Evolutionary conservation across 768 basidiomycete genomes (phyloP).

Genomic region (Lentinus brumalis): DNA sequence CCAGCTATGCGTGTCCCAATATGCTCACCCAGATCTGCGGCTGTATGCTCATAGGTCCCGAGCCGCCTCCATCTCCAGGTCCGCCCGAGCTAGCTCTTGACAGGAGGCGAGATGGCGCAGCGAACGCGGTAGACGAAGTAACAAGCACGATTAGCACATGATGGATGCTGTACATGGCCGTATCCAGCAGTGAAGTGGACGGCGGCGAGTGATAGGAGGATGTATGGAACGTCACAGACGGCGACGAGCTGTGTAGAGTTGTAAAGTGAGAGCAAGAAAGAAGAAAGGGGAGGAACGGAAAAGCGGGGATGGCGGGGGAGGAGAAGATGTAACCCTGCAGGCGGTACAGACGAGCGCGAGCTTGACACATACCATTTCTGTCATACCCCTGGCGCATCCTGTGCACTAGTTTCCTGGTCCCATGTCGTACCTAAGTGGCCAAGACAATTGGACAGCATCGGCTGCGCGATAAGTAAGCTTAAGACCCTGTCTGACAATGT

Average conservation of each 20-base stretch:
- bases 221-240: background rate
- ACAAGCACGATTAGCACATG: slow-evolving; percentile 6
- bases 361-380: slow-evolving; percentile 15
- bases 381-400: background rate
- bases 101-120: slow-evolving; percentile 4
- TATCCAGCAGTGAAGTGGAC: background rate
- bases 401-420: background rate
- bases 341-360: background rate
- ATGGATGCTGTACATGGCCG: slow-evolving; percentile 11
- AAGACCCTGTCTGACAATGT: too few relatives aligned
- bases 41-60: background rate
- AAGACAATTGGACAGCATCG: background rate
- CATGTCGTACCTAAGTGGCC: too few relatives aligned
- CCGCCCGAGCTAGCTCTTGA: background rate
- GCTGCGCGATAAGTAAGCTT: background rate
- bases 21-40: slow-evolving; percentile 18
- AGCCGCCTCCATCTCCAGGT: background rate
- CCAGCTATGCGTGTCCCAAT: background rate
- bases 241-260: background rate
- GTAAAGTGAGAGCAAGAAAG: background rate
- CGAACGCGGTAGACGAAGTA: background rate
- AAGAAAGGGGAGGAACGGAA: background rate
- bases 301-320: slow-evolving; percentile 6
- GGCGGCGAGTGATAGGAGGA: background rate
- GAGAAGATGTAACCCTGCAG: background rate